A percentile compares a stretch with the other conserved stretches of the same genome.
Evolutionary conservation across 106 monocot genomes (phyloP).

Genomic region (Apostasia ramifera): DNA sequence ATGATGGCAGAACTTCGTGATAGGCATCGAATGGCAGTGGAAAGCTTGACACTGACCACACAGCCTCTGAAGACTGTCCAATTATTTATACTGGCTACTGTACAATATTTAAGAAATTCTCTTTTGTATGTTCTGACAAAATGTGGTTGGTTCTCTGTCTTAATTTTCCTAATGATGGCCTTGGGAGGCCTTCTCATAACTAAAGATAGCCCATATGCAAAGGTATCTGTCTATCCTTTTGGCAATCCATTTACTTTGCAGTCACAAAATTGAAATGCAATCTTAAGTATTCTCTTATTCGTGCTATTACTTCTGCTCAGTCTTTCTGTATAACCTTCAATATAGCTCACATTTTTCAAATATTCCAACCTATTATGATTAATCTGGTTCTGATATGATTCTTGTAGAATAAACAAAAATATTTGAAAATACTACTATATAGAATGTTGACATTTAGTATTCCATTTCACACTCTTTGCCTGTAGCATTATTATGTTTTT

Average conservation of each 20-base stretch:
- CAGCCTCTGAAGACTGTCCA: slow-evolving; percentile 62
- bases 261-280: no score
- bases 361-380: no score
- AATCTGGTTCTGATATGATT: no score
- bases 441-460: no score
- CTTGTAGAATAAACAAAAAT: no score
- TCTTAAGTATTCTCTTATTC: no score
- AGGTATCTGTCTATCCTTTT: slow-evolving; percentile 13
- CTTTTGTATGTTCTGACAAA: slow-evolving; percentile 40
- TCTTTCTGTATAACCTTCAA: no score
- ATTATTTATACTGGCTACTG: slow-evolving; percentile 51
- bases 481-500: no score
- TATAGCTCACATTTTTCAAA: no score
- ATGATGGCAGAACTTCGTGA: slow-evolving; percentile 41
- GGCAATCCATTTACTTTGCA: neutral
- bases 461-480: no score
- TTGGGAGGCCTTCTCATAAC: slow-evolving; percentile 28
- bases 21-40: slow-evolving; percentile 48
- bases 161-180: slow-evolving; percentile 22
- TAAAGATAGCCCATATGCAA: slow-evolving; percentile 62
- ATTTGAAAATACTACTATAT: no score
- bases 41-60: slow-evolving; percentile 63
- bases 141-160: slow-evolving; percentile 29
- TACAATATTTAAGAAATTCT: slow-evolving; percentile 33
- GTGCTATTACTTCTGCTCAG: neutral